Conservation (phyloP, 768 basidiomycete species). For the Daedaleopsis sinensis region DNA sequence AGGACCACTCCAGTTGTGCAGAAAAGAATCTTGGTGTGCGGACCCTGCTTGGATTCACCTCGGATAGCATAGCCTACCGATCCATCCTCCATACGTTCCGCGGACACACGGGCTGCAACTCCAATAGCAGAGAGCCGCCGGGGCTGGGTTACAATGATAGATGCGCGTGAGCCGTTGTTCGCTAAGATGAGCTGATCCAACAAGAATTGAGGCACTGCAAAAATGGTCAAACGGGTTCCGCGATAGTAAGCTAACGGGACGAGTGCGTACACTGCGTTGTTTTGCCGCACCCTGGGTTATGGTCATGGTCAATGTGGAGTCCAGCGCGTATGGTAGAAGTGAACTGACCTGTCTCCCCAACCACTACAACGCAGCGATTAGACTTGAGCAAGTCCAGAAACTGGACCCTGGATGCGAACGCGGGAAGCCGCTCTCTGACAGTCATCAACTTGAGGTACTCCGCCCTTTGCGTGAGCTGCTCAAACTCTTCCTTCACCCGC, state of each 20-base stretch:
- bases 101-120: conserved; percentile 83
- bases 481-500: conserved; percentile 57
- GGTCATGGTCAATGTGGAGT: background rate
- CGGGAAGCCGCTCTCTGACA: conserved; percentile 68
- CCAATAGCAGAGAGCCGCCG: conserved; percentile 87
- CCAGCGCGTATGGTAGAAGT: background rate
- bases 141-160: conserved; percentile 88
- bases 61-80: conserved; percentile 89
- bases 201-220: conserved; percentile 83
- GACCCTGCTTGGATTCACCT: conserved; percentile 74
- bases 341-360: conserved; percentile 82
- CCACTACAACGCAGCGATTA: conserved; percentile 76
- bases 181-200: conserved; percentile 77
- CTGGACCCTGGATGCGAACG: conserved; percentile 64
- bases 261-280: conserved; percentile 72
- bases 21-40: conserved; percentile 77
- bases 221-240: background rate
- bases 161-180: conserved; percentile 61
- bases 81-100: conserved; percentile 75
- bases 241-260: background rate
- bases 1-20: conserved; percentile 95
- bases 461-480: conserved; percentile 42
- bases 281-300: conserved; percentile 87
- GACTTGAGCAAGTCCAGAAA: conserved; percentile 62
- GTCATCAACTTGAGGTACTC: conserved; percentile 62